Base-by-base conservation (phyloP, 768 basidiomycete species). In the Auriculariales sp. region DNA sequence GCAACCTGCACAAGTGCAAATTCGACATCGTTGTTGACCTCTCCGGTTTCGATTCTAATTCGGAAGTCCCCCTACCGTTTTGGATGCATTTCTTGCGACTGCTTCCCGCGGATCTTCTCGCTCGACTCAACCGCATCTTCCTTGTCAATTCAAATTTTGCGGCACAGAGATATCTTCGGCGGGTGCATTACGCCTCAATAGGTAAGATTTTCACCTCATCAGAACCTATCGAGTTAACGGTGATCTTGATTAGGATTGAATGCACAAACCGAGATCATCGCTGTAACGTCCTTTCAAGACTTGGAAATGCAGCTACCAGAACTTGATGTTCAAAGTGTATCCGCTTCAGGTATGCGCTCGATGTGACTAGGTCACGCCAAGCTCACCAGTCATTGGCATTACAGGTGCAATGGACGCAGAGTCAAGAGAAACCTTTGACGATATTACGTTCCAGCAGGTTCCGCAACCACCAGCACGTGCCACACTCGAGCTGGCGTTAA, bases 1-100 rank as follows among this genome's bases (percentile, higher is more conserved):
- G 22, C 39, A 44, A 44, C 39, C 15, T 44, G 39, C 39, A 44
- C 24, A 25, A 25, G 22, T 22, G 36, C 10, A 46, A 56, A 3
- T 86, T 81, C 59, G 83, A 89, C 44, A 66, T 93, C 45, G 75
- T 93, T 54, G 59, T 91, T 28, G 89, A 93, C 56, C 89, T 81
- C 64, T 90, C 88, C 31, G 74, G 73, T 7, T 90, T 91, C 61
- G 72, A 78, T 2, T 70, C 81, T 2, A 71, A 73, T 9, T 85
- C 86, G 0, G 86, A 90, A 62, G 68, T 90, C 6, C 89, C 90
- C 0, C 66, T 85, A 10, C 81, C 84, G 53, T 88, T 83, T 82
- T 59, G 90, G 39, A 86, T 83, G 62, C 81, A 78, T 49, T 81
- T 82, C 52, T 73, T 79, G 11, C 83, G 88, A 58, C 67, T 86